phyloP scores from a whole-genome alignment of 2,329 filamentous ascomycete species.

The Ophiostoma ulmi region DNA sequence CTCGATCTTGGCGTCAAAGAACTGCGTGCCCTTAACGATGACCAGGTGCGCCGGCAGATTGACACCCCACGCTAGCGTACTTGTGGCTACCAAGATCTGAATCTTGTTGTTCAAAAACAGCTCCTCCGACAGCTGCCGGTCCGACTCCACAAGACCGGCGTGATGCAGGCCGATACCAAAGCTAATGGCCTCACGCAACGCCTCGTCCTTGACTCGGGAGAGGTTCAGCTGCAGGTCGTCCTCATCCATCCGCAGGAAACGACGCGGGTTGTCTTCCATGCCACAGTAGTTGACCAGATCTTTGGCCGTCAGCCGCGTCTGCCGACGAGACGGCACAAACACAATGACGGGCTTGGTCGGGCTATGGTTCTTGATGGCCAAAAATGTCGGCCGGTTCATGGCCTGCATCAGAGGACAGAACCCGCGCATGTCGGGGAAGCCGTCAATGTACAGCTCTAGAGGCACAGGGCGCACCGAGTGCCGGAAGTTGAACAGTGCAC shows the following conservation, averaged over 20 bases:
- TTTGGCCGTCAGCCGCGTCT: conserved; percentile 90
- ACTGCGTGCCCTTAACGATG: conserved; percentile 96
- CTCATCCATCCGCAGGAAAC: conserved; percentile 90
- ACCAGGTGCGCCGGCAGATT: conserved; percentile 95
- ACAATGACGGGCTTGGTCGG: conserved; percentile 97
- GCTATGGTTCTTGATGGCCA: conserved; percentile 94
- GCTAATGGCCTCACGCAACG: conserved; percentile 85
- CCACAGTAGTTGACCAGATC: conserved; percentile 96
- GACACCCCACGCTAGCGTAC: conserved; percentile 95
- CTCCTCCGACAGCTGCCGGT: conserved; percentile 86
- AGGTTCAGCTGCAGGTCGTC: conserved; percentile 87
- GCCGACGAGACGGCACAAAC: conserved; percentile 90
- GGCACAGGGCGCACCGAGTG: conserved; percentile 96
- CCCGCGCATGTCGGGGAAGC: conserved; percentile 88
- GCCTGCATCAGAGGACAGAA: conserved; percentile 98
- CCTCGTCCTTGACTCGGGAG: conserved; percentile 86
- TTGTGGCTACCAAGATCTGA: conserved; percentile 91
- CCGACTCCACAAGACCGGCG: conserved; percentile 90
- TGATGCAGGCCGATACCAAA: conserved; percentile 98
- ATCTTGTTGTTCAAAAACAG: conserved; percentile 97
- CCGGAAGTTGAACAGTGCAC: conserved; percentile 87
- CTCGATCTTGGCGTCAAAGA: conserved; percentile 95
- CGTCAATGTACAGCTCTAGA: conserved; percentile 93
- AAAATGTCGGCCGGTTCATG: conserved; percentile 95
- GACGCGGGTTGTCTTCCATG: conserved; percentile 94